These are phyloP conservation scores for Coniferiporia sulphurascens DNA, from an alignment of 1,284 basidiomycete genomes.

Conservation along the genomic window DNA sequence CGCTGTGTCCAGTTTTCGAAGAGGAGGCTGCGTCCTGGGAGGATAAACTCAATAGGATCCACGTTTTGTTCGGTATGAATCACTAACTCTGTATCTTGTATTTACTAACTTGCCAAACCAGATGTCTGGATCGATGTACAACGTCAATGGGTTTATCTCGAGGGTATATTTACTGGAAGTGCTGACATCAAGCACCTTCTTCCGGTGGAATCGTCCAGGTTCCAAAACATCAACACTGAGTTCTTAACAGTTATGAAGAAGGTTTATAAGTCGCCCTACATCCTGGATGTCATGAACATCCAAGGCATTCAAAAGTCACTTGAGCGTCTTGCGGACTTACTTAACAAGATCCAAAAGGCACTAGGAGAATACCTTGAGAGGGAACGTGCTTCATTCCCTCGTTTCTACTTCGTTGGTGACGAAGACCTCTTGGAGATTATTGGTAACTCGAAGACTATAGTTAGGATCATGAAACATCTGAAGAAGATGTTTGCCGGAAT, in stretches of 20 bases:
- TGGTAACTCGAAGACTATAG: constrained; percentile 98
- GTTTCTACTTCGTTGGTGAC: constrained; percentile 99
- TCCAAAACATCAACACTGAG: constrained; percentile 98
- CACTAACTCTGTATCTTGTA: not conserved
- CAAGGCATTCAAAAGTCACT: constrained; percentile 94
- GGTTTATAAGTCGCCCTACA: constrained; percentile 98
- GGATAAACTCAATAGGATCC: constrained; percentile 91
- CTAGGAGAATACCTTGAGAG: constrained; percentile 98
- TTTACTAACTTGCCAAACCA: constrained; percentile 28
- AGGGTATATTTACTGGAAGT: constrained; percentile 99
- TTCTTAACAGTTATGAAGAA: constrained; percentile 99
- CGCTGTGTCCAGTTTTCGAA: constrained; percentile 66
- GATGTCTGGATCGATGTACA: constrained; percentile 99
- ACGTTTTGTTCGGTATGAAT: constrained; percentile 86
- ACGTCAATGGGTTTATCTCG: constrained; percentile 98
- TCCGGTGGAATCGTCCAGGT: constrained; percentile 94
- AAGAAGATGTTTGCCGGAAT: constrained; percentile 99
- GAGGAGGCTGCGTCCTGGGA: constrained; percentile 94
- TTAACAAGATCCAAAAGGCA: constrained; percentile 99
- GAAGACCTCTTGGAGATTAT: constrained; percentile 99
- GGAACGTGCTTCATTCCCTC: constrained; percentile 95
- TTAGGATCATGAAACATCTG: constrained; percentile 96
- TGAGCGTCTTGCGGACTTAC: constrained; percentile 91
- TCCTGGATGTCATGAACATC: constrained; percentile 96
- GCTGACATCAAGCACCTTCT: constrained; percentile 98